Evolutionary conservation across 768 basidiomycete genomes (phyloP).

Genomic region (Mycena indigotica): DNA sequence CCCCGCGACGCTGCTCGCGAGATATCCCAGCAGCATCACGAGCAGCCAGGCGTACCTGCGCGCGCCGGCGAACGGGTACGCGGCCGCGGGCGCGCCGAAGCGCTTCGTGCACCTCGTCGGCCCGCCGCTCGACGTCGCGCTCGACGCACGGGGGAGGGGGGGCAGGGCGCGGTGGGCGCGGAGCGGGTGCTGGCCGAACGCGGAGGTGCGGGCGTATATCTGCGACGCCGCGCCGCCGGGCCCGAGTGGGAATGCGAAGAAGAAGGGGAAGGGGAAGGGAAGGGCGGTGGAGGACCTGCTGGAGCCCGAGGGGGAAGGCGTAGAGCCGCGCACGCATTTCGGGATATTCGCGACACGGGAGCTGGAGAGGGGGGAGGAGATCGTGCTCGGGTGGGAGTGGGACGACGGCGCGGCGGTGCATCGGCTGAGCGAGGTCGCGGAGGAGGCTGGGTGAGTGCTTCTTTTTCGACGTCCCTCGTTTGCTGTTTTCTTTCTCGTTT

Average conservation of each 20-base stretch:
- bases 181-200: conserved; percentile 68
- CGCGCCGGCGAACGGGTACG: conserved; percentile 87
- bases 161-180: conserved; percentile 63
- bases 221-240: conserved; percentile 6
- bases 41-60: conserved; percentile 69
- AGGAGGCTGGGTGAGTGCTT: conserved; percentile 57
- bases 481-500: no score
- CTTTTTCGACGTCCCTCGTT: no score
- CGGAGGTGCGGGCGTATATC: conserved; percentile 48
- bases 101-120: conserved; percentile 81
- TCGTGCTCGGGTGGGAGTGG: conserved; percentile 95
- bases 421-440: conserved; percentile 47
- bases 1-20: conserved; percentile 58
- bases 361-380: conserved; percentile 78
- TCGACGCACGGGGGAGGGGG: conserved; percentile 79
- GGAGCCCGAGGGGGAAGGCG: conserved; percentile 18
- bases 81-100: conserved; percentile 79
- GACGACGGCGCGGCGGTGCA: conserved; percentile 90
- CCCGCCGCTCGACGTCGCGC: conserved; percentile 72
- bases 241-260: no score
- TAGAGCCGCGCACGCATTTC: conserved; percentile 45
- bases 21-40: conserved; percentile 63
- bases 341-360: conserved; percentile 80
- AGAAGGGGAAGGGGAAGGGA: conserved; percentile 18
- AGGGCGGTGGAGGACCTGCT: conserved; percentile 7